phyloP scores from a whole-genome alignment of 768 basidiomycete genomes.

The Chiua virens region DNA sequence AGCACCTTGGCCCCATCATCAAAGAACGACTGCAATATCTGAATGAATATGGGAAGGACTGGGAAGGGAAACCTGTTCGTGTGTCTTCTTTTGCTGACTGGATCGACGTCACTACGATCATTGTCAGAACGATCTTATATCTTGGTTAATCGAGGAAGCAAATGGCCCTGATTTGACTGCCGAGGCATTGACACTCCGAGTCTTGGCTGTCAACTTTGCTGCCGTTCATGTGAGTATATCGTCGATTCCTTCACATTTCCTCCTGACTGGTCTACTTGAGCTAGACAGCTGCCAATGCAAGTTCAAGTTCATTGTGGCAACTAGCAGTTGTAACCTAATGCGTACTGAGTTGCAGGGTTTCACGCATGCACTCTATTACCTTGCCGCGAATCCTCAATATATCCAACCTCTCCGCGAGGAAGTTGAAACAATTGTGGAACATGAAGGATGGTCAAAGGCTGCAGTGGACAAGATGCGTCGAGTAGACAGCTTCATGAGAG shows the following conservation, averaged over 20 bases:
- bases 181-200: conserved; percentile 18
- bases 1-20: conserved; percentile 29
- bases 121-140: conserved; percentile 33
- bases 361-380: conserved; percentile 34
- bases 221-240: conserved; percentile 21
- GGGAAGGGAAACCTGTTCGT: conserved; percentile 26
- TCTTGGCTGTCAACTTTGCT: conserved; percentile 17
- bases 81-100: not conserved
- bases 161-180: conserved; percentile 13
- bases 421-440: conserved; percentile 25
- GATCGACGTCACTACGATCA: not conserved
- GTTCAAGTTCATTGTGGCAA: not conserved
- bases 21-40: conserved; percentile 25
- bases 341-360: conserved; percentile 23
- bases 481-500: conserved; percentile 43
- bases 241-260: not conserved
- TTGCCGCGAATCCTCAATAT: conserved; percentile 36
- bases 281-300: conserved; percentile 22
- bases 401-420: conserved; percentile 37
- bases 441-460: conserved; percentile 26
- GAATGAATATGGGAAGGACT: conserved; percentile 22
- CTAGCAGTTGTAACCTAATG: not conserved
- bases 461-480: conserved; percentile 32
- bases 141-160: conserved; percentile 34
- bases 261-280: not conserved